A percentile compares a stretch with the other conserved stretches of the same genome.
These are phyloP conservation scores for Jaltomata sinuosa DNA, from an alignment of 257 asterid species.

Conservation along the genomic window DNA sequence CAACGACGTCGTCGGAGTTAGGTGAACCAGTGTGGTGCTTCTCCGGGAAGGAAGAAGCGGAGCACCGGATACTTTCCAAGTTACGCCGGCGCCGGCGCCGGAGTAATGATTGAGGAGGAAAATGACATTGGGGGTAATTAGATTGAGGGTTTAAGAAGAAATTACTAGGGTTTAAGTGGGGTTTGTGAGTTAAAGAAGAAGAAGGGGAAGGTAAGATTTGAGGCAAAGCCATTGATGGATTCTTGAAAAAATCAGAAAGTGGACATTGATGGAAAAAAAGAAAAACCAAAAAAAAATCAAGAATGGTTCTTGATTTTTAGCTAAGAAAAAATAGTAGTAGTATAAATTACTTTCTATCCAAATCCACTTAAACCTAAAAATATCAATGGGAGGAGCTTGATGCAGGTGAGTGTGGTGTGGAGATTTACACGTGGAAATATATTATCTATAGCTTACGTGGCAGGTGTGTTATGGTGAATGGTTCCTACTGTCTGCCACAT, in stretches of 20 bases:
- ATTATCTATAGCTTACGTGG: slow-evolving; percentile 26
- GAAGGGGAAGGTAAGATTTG: slow-evolving; percentile 57
- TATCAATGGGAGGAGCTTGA: not conserved
- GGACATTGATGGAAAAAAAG: not conserved
- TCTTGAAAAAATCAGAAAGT: not conserved
- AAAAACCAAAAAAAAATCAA: not conserved
- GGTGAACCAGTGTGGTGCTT: slow-evolving; percentile 58
- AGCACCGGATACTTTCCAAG: slow-evolving; percentile 42
- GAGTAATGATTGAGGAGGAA: slow-evolving; percentile 10
- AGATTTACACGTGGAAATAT: slow-evolving; percentile 52
- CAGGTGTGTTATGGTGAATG: not conserved
- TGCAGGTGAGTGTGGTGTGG: slow-evolving; percentile 30
- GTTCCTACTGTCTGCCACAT: not conserved
- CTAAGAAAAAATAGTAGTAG: not conserved
- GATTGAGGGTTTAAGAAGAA: slow-evolving; percentile 8
- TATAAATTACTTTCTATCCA: not conserved
- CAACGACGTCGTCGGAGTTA: slow-evolving; percentile 62
- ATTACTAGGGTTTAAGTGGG: slow-evolving; percentile 31
- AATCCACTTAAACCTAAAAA: not conserved
- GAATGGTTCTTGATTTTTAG: not conserved
- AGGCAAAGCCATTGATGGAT: slow-evolving; percentile 56
- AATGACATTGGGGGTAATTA: slow-evolving; percentile 8
- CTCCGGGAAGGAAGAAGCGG: slow-evolving; percentile 83
- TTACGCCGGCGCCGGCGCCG: slow-evolving; percentile 30
- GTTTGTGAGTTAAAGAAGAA: slow-evolving; percentile 38